Base-by-base conservation (phyloP, 768 basidiomycete species). In the Suillus weaverae region DNA sequence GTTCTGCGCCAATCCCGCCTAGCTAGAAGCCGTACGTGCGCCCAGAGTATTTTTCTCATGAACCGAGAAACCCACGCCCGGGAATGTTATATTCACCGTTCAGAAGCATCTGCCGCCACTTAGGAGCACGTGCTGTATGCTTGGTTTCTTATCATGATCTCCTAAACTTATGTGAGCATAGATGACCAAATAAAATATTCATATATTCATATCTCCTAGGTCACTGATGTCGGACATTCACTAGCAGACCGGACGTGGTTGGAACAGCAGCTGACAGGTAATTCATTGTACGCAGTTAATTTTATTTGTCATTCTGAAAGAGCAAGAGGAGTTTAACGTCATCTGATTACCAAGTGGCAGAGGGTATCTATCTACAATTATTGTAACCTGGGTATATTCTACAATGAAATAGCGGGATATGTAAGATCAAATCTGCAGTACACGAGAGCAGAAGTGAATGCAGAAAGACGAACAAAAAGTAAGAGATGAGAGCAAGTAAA, bases 361-460 rank as follows among this genome's bases (percentile, higher is more conserved):
- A 59, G 56, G 38, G 26, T 59, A 59, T 59, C 56, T 59, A 59
- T 59, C 5, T 59, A 39, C 38, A 59, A 59, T 59, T 26, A 59
- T 59, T 39, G 26, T 20, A n/a, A 59, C 26, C 38, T 20, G 56
- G 56, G 56, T 59, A 59, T 59, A 59, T 59, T 41, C 56, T 62
- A 36, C 56, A 39, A 60, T n/a, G 38, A 61, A 30, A 39, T 54
- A 30, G 32, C 35, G 32, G 26, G 22, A 43, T 10, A 33, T 61
- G 59, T 66, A 64, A 43, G 26, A 10, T 59, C 60, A 54, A 38
- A 44, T n/a, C 44, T 16, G 35, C 64, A 48, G 30, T 54, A 32
- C 38, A 56, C 20, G 50, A 60, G 43, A 60, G 30, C 63, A 26
- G 33, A 41, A 35, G 41, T 13, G 35, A 38, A 48, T 30, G 65